Base-by-base conservation (phyloP, 441 rosid species). In the Manihot esculenta region DNA sequence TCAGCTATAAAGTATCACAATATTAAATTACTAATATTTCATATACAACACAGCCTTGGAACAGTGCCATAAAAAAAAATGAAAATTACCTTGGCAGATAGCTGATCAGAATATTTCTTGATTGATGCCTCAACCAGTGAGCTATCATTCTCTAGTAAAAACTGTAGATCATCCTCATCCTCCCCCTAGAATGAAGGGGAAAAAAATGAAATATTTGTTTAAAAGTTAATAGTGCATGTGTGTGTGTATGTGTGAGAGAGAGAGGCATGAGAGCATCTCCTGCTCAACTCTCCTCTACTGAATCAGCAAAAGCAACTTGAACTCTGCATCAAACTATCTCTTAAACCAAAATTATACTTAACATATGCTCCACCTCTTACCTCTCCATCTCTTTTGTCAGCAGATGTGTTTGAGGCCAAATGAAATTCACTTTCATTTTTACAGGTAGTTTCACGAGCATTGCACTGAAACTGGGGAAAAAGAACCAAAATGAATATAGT, bases 21-120 rank as follows among this genome's bases (percentile, higher is more conserved):
- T n/a, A n/a, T n/a, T n/a, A n/a, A n/a, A n/a, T n/a, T n/a, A 35
- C 30, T 26, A 20, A 38, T 26, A 68, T 33, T 33, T 1, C 11
- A 42, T 17, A 62, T 8, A 24, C 44, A 47, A 11, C 30, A 45
- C 3, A 2, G 49, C 14, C 42, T 23, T 26, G n/a, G 63, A 7
- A 57, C 0, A 13, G 11, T 53, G 23, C 27, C 24, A 14, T 2
- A 65, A 66, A 18, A 61, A 68, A 59, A n/a, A n/a, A n/a, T n/a
- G 78, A 72, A 68, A 72, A 70, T 79, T 71, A 88, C 93, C 35
- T 74, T 75, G 10, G 67, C 47, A 24, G 64, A 70, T 42, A 85
- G 74, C 44, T 85, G 79, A 77, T 81, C 85, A 57, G 85, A 82
- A 81, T 88, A 75, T 77, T 88, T 85, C 78, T 80, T 80, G 71